Base-by-base conservation (phyloP, 1,284 basidiomycete species). In the Dichomitus squalens region DNA sequence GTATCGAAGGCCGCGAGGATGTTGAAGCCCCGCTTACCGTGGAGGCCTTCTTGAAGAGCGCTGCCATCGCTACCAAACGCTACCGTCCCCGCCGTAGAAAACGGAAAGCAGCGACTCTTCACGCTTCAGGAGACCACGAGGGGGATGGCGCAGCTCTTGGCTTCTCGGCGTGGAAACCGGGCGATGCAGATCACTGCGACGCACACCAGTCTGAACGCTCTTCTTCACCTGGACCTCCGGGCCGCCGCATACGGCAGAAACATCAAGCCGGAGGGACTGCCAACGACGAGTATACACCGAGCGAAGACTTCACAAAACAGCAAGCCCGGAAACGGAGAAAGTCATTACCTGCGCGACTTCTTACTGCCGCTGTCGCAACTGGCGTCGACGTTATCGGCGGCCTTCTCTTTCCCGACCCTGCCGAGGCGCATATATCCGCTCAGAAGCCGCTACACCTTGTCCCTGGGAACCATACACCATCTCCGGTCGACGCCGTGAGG, bases 331-430 rank as follows among this genome's bases (percentile, higher is more conserved):
- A 58, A 39, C 66, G 60, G 29, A 33, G 48, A 9, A 64, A 63
- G 20, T 34, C 66, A 0, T 60, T 70, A n/a, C 58, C 64, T 4
- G 57, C 58, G n/a, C 65, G 68, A 0, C 52, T 71, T 47, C 53
- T 70, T 27, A 55, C 64, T 20, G 70, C 70, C 14, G 70, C 66
- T 36, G 61, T 64, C 34, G 59, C 61, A 33, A 68, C 70, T 1
- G 59, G 59, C 34, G 64, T 67, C 4, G 60, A 64, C 20, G 29
- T 66, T 12, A 59, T 59, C n/a, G 53, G 53, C 2, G 49, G 55
- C 2, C 41, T 33, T 16, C 52, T 57, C 27, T 29, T 25, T 35
- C 53, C 53, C 31, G 39, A 38, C 23, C 25, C 49, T 3, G 16
- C 41, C 7, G 5, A 44, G 6, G 53, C 58, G 53, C 53, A 56